Evolutionary conservation across 2,329 filamentous ascomycete genomes (phyloP), one percentile per base, ranked within the genome.

Genomic region (Hypomyces rosellus): DNA sequence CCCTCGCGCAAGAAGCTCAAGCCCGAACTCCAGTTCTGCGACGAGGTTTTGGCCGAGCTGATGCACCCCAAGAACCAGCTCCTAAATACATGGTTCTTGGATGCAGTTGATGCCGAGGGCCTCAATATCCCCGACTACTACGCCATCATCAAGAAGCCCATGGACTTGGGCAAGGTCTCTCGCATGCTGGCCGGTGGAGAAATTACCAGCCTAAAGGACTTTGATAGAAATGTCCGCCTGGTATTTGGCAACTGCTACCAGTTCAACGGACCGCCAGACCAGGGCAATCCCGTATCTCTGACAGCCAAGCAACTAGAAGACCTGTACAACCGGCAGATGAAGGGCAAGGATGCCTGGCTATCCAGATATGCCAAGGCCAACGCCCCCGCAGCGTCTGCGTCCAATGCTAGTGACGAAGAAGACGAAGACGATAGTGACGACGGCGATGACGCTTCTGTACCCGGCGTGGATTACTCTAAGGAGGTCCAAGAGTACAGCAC

Each of bases 91-190:
- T 85, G 88, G 52, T 99, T 99, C 72, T 73, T 89, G 60, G 72
- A 80, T 7, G 88, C 93, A 0, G 93, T 99, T 16, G 93, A 99
- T 64, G 90, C 93, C 0, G 91, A 97, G 34, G 92, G 91, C 1
- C 74, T 97, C 48, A 90, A 92, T 65, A 96, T 97, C 53, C 93
- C 93, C 1, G 85, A 86, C 20, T 99, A 99, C 65, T 89, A 93
- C 66, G 89, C 86, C 61, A 76, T 97, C 54, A 90, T 99, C 71
- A 97, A 96, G 75, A 89, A 91, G 65, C 93, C 93, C 0, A 99
- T 97, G 92, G 92, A 99, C 66, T 75, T 96, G 45, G 76, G 79
- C 14, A 96, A 89, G n/a, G 86, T 96, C 63, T 76, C 80, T 34
- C 76, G 77, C 39, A 95, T 95, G 69, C 76, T 96, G 38, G 82